A percentile compares a stretch with the other conserved stretches of the same genome.
Conservation (phyloP, 257 asterid species). For the Pogostemon cablin region DNA sequence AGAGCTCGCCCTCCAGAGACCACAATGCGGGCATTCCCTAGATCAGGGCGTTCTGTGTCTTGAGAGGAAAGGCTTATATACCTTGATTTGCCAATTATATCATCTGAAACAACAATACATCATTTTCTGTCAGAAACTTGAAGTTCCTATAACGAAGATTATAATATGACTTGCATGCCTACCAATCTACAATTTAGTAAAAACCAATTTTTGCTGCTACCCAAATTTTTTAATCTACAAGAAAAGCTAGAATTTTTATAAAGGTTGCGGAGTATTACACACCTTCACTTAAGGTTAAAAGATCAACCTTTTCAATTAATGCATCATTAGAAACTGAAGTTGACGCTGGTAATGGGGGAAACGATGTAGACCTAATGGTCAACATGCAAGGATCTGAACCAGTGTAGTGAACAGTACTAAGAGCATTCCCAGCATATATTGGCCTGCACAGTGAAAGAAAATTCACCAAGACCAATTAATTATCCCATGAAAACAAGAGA, state of each 20-base stretch:
- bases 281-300: constrained; percentile 78
- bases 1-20: constrained; percentile 91
- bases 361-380: constrained; percentile 89
- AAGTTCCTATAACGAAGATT: constrained; percentile 6
- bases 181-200: constrained; percentile 10
- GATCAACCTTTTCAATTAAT: constrained; percentile 73
- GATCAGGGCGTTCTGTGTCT: constrained; percentile 88
- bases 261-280: constrained; percentile 35
- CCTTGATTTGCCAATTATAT: constrained; percentile 70
- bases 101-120: constrained; percentile 48
- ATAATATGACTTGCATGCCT: constrained; percentile 22
- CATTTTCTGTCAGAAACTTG: constrained; percentile 1
- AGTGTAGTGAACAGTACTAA: constrained; percentile 76
- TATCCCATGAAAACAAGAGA: constrained; percentile 16
- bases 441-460: constrained; percentile 66
- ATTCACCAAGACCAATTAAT: constrained; percentile 21
- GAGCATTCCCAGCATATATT: constrained; percentile 97
- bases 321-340: constrained; percentile 56
- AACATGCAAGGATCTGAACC: constrained; percentile 91
- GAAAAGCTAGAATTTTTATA: neutral
- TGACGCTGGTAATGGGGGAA: constrained; percentile 47
- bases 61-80: constrained; percentile 70
- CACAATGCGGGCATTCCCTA: constrained; percentile 86
- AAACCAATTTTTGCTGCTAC: constrained; percentile 11
- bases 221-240: constrained; percentile 6